Evolutionary conservation across 2,329 filamentous ascomycete genomes (phyloP).

Genomic region (Magnaporthales sp.): DNA sequence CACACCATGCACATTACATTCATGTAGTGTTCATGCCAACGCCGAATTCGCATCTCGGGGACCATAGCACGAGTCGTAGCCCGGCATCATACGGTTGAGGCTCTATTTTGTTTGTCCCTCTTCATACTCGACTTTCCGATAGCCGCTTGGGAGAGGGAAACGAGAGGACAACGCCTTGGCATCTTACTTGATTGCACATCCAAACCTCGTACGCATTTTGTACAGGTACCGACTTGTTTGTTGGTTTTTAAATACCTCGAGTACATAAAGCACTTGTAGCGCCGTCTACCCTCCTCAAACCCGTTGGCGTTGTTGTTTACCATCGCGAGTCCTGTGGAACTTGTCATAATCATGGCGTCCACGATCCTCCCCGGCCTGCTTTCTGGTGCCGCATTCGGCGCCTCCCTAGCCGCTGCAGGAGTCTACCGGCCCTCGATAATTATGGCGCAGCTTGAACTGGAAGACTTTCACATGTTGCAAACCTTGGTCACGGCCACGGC

Average conservation of each 20-base stretch:
- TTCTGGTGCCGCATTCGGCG: conserved; percentile 52
- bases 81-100: neutral
- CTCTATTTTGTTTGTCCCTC: neutral
- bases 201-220: neutral
- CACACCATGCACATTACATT: neutral
- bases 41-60: neutral
- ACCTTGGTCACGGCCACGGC: conserved; percentile 55
- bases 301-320: too few relatives aligned
- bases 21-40: neutral
- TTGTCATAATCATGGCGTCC: neutral
- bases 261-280: neutral
- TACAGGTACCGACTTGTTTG: neutral
- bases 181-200: neutral
- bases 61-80: neutral
- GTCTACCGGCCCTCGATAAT: conserved; percentile 53
- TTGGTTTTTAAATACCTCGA: neutral
- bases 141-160: neutral
- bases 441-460: conserved; percentile 48
- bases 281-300: neutral
- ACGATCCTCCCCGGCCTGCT: conserved; percentile 12
- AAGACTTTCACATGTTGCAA: conserved; percentile 58
- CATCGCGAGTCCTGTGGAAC: too few relatives aligned
- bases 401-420: conserved; percentile 49
- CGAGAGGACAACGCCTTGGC: neutral
- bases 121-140: neutral